Conservation (phyloP, 2,329 filamentous ascomycete species). For the Colletotrichum australisinense region DNA sequence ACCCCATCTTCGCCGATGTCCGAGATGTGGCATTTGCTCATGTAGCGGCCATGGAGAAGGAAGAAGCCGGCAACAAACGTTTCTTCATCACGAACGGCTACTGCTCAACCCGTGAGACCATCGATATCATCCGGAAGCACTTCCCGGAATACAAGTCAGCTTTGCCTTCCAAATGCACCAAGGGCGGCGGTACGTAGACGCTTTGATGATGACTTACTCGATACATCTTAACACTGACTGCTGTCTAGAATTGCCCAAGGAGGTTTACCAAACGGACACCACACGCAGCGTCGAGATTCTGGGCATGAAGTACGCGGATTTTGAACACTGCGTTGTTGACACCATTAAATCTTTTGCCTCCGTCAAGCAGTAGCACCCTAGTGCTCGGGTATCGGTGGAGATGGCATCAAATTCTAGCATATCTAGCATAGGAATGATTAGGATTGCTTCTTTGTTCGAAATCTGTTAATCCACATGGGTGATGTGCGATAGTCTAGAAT, state of each 20-base stretch:
- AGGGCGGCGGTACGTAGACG: background rate
- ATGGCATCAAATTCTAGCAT: no score
- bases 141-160: background rate
- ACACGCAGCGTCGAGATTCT: background rate
- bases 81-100: constrained; percentile 38
- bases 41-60: constrained; percentile 35
- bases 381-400: no score
- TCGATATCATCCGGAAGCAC: constrained; percentile 18
- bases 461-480: fast-evolving
- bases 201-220: background rate
- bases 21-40: constrained; percentile 41
- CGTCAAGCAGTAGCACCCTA: background rate
- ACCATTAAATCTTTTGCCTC: background rate
- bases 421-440: no score
- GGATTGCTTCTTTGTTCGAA: no score
- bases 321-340: background rate
- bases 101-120: constrained; percentile 34
- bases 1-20: constrained; percentile 37
- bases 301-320: background rate
- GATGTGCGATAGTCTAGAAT: no score
- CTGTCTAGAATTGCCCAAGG: background rate
- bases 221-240: background rate
- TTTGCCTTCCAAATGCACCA: background rate
- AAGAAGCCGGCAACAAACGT: constrained; percentile 39
- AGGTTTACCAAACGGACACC: background rate